phyloP scores from a whole-genome alignment of 208 protist species.

The Histomonas meleagridis region DNA sequence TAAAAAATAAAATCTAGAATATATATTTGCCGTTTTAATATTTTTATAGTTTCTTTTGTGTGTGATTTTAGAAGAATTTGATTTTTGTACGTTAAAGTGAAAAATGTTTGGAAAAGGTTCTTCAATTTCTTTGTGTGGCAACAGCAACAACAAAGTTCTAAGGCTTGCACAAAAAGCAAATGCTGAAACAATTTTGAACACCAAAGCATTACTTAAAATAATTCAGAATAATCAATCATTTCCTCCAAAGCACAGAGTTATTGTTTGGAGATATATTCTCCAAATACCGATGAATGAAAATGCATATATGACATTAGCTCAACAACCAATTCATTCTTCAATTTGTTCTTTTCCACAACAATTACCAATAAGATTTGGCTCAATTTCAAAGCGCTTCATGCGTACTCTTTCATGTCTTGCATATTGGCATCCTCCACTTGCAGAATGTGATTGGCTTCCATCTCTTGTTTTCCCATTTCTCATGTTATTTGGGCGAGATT shows the following conservation, averaged over 20 bases:
- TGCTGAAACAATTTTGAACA: neutral
- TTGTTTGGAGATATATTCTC: constrained; percentile 43
- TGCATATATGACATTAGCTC: constrained; percentile 16
- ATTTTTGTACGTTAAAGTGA: no score
- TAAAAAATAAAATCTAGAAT: no score
- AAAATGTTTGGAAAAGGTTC: constrained; percentile 28
- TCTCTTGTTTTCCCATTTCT: constrained; percentile 41
- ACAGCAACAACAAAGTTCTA: neutral
- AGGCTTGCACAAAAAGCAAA: neutral
- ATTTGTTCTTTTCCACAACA: constrained; percentile 33
- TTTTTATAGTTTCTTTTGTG: no score
- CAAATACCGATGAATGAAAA: constrained; percentile 40
- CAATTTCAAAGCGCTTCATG: constrained; percentile 29
- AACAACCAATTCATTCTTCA: constrained; percentile 24
- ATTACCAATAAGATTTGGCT: constrained; percentile 35
- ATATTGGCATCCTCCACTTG: constrained; percentile 41
- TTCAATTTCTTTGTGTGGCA: neutral
- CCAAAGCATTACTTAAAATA: neutral
- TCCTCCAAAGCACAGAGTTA: constrained; percentile 33
- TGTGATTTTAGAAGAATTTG: no score
- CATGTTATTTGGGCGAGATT: constrained; percentile 29
- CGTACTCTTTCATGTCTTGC: constrained; percentile 30
- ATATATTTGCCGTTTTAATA: no score
- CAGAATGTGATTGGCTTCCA: constrained; percentile 41
- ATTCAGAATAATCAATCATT: neutral